Evolutionary conservation across 208 protist genomes (phyloP).

Genomic region (Leptomonas pyrrhocoris): DNA sequence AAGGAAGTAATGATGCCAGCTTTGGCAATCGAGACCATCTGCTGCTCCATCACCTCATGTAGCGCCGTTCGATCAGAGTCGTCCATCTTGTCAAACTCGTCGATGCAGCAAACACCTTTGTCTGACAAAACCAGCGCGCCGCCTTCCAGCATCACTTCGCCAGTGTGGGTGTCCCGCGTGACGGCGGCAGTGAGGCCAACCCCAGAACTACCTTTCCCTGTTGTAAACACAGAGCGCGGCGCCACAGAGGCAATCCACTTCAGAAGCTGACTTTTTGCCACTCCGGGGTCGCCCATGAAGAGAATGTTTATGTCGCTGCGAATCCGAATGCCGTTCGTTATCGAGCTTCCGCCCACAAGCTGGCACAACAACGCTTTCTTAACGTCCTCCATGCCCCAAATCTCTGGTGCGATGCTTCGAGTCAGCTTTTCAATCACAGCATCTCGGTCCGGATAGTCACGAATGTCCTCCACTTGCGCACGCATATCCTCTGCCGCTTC

Average conservation of each 20-base stretch:
- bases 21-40: slow-evolving; percentile 99
- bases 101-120: slow-evolving; percentile 99
- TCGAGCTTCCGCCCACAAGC: slow-evolving; percentile 98
- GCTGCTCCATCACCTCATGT: slow-evolving; percentile 99
- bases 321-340: slow-evolving; percentile 93
- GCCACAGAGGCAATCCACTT: slow-evolving; percentile 98
- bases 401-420: slow-evolving; percentile 95
- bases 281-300: slow-evolving; percentile 99
- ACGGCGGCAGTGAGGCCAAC: slow-evolving; percentile 99
- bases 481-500: slow-evolving; percentile 77
- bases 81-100: slow-evolving; percentile 99
- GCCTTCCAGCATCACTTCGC: slow-evolving; percentile 95
- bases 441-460: slow-evolving; percentile 78
- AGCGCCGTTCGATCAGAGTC: slow-evolving; percentile 96
- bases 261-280: slow-evolving; percentile 98
- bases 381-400: slow-evolving; percentile 98
- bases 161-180: slow-evolving; percentile 95
- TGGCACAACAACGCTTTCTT: slow-evolving; percentile 98
- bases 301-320: slow-evolving; percentile 98
- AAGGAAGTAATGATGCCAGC: slow-evolving; percentile 99
- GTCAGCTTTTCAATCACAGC: slow-evolving; percentile 97
- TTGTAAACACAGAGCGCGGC: slow-evolving; percentile 98
- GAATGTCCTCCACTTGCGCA: slow-evolving; percentile 65
- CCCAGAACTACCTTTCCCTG: slow-evolving; percentile 97
- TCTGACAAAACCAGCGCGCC: slow-evolving; percentile 98